Evolutionary conservation across 78 protist genomes (phyloP), one percentile per base, ranked within the genome.

Genomic region (Pelomyxa schiedti): DNA sequence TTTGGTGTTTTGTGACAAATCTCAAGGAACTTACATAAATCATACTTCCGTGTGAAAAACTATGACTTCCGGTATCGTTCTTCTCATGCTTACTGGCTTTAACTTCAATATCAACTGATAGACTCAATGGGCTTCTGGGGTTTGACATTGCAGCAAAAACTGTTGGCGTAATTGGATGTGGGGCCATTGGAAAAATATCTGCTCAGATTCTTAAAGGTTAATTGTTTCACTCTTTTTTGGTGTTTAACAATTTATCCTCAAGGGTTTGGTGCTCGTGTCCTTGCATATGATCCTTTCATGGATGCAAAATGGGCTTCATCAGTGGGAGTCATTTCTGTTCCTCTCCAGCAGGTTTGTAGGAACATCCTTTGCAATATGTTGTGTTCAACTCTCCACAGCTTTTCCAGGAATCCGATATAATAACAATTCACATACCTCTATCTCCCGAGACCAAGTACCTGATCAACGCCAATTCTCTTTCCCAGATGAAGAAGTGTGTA

Each of bases 391-490:
- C 69, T 24, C 7, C 4, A 7, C 69, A 79, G 76, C 42, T 87
- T 29, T 64, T 74, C 53, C 42, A n/a, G 1, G 53, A 42, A 36
- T 72, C 92, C 4, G 90, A 86, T 70, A 63, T 92, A 30, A 79
- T 92, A 63, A 69, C 92, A 3, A 67, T 92, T 26, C 95, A 90
- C n/a, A 9, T 39, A 4, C 94, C 94, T 38, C 36, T 90, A 40
- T 4, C 35, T 3, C 29, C 29, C 3, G 28, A 6, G 29, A 90
- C 90, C 6, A 36, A 43, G n/a, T 83, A 92, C 78, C 47, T 88
- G 74, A 80, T 91, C 68, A 83, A 83, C 81, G 41, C 22, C 1
- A 65, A 82, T 29, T 9, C 88, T 28, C 69, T 91, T 39, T 65
- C 53, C 0, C 8, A 72, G 67, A 84, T 90, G 90, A 90, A 87